A percentile compares a stretch with the other conserved stretches of the same genome.
Evolutionary conservation across 768 basidiomycete genomes (phyloP).

Genomic region (Suillus luteus): DNA sequence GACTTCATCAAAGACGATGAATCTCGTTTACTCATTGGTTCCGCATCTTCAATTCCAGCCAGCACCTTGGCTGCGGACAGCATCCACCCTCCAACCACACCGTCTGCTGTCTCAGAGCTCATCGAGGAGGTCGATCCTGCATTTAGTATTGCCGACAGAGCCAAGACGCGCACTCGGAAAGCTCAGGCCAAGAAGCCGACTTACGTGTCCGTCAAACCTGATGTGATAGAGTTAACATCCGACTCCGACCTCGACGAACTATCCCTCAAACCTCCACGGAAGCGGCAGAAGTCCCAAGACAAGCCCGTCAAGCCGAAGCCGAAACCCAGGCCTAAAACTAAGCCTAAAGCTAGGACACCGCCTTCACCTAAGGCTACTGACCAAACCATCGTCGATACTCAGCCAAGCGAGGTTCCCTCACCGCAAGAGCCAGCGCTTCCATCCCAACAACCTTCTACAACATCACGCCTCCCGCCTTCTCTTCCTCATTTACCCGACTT

Average conservation of each 20-base stretch:
- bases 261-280: constrained; percentile 29
- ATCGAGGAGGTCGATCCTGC: constrained; percentile 25
- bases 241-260: constrained; percentile 43
- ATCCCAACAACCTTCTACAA: constrained; percentile 39
- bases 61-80: constrained; percentile 22
- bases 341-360: constrained; percentile 19
- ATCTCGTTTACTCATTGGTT: constrained; percentile 24
- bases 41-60: constrained; percentile 17
- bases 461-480: constrained; percentile 26
- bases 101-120: constrained; percentile 16
- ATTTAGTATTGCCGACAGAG: constrained; percentile 55
- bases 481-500: constrained; percentile 24
- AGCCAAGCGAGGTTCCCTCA: constrained; percentile 26
- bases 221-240: constrained; percentile 48
- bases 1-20: constrained; percentile 5
- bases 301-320: constrained; percentile 28
- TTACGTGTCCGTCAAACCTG: constrained; percentile 17
- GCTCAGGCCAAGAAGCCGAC: constrained; percentile 22
- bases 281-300: constrained; percentile 33
- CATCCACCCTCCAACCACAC: constrained; percentile 22
- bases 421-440: constrained; percentile 28
- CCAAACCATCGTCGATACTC: constrained; percentile 20
- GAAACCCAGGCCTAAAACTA: constrained; percentile 32
- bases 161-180: constrained; percentile 54
- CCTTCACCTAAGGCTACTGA: not conserved